phyloP scores from a whole-genome alignment of 169 alveolate genomes.

The Toxoplasma gondii region DNA sequence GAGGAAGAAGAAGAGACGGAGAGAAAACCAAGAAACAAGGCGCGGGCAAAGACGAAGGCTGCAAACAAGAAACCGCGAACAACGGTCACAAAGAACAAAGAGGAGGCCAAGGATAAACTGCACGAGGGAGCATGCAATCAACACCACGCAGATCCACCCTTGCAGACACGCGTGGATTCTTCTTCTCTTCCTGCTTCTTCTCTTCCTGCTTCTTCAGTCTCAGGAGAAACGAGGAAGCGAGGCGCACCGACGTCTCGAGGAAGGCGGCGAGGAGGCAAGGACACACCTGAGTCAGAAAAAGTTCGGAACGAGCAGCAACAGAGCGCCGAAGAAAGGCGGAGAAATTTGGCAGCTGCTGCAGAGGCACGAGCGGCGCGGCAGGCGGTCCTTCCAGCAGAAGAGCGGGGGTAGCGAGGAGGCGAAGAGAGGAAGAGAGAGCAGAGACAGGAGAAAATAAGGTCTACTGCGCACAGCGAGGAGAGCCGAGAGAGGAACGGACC shows the following conservation, averaged over 20 bases:
- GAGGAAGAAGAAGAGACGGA: background rate
- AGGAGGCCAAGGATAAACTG: too few relatives aligned
- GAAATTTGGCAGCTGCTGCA: background rate
- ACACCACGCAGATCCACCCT: too few relatives aligned
- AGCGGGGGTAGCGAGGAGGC: too few relatives aligned
- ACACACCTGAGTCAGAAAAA: background rate
- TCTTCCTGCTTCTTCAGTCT: background rate
- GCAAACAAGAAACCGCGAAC: background rate
- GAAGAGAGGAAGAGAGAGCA: too few relatives aligned
- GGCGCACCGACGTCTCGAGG: background rate
- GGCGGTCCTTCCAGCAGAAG: background rate
- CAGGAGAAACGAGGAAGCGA: background rate
- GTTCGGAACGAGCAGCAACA: background rate
- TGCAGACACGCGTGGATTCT: background rate
- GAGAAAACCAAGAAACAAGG: background rate
- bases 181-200: background rate
- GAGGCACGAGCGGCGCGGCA: background rate
- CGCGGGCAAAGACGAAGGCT: background rate
- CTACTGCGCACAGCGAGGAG: too few relatives aligned
- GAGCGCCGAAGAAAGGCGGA: background rate
- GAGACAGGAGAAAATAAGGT: too few relatives aligned
- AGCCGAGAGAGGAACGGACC: too few relatives aligned
- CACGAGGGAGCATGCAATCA: too few relatives aligned
- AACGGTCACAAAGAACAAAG: background rate
- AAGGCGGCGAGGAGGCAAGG: background rate